These are phyloP conservation scores for Silene noctiflora DNA, from an alignment of 179 eudicot species.

Conservation along the genomic window DNA sequence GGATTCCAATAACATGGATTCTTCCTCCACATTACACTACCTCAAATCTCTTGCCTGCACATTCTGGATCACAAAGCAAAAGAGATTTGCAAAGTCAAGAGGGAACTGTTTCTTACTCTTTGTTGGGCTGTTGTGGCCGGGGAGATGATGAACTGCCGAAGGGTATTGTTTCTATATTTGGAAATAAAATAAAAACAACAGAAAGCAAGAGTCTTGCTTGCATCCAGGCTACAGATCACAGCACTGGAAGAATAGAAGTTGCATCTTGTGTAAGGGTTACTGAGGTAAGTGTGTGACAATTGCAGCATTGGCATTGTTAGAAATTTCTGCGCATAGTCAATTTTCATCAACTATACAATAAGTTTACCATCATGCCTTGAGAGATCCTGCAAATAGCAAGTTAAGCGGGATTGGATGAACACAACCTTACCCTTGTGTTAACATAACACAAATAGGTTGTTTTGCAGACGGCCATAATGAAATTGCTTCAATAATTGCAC, in stretches of 20 bases:
- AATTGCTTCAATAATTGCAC: background rate
- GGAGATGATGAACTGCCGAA: constrained; percentile 40
- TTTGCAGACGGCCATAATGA: background rate
- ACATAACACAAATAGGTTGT: background rate
- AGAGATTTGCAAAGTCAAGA: constrained; percentile 39
- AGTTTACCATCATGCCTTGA: background rate
- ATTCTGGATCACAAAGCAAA: constrained; percentile 41
- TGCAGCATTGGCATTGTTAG: background rate
- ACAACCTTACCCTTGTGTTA: background rate
- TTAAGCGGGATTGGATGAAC: background rate
- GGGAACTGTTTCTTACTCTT: constrained; percentile 55
- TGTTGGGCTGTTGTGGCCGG: constrained; percentile 43
- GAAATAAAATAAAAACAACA: constrained; percentile 55
- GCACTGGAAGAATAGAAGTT: constrained; percentile 66
- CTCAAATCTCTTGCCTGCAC: constrained; percentile 59
- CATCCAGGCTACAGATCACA: constrained; percentile 67
- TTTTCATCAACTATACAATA: background rate
- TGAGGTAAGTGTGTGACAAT: constrained; percentile 42
- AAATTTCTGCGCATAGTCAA: background rate
- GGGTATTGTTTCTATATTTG: constrained; percentile 48
- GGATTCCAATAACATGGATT: constrained; percentile 78
- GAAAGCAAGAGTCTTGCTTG: constrained; percentile 61
- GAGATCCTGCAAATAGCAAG: background rate
- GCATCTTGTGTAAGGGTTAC: constrained; percentile 86
- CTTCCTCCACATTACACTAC: constrained; percentile 84